Base-by-base conservation (phyloP, 2,329 filamentous ascomycete genomes). In the Mycogone perniciosa region DNA sequence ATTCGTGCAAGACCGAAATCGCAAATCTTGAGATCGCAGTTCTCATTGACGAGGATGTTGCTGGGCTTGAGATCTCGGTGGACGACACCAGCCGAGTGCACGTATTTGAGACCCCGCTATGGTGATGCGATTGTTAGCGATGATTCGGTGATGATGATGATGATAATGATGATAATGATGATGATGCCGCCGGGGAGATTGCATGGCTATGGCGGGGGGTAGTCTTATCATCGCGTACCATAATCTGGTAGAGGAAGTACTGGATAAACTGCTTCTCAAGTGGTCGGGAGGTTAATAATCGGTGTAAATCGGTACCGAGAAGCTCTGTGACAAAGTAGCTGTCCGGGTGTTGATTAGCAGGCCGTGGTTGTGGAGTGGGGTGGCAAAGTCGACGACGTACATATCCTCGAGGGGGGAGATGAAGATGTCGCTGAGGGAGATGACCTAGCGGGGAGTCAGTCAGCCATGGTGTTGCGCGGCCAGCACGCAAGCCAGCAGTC, bases 251-350 rank as follows among this genome's bases (percentile, higher is more conserved):
- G 54, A 99, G 81, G 70, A 99, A 99, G 75, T 99, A 99, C 75
- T 99, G 93, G 64, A 99, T 97, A 71, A 99, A 99, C 71, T 99
- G 93, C 76, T 96, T 97, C 79, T 99, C 93, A 48, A 99, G 83
- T 27, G 93, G 93, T 67, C 93, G 80, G 44, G 93, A 97, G 46
- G 92, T 97, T 61, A 99, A 82, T 56, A 99, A 82, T 59, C 93
- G 85, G 75, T 99, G 93, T 57, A 99, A 79, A 71, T 99, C 93
- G 64, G 93, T 99, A 52, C 93, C 93, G 57, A 99, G 82, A 53
- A 99, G 84, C 72, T 99, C 93, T 63, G 93, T 99, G 65, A 99
- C 93, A 67, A 96, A 96, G 76, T 97, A 96, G 71, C 89, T 95
- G 66, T 26, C 41, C 46, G 39, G 42, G 55, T 56, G 57, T 45